phyloP scores from a whole-genome alignment of 139 green algal genomes.

The Chlamydomonas sphaeroides region DNA sequence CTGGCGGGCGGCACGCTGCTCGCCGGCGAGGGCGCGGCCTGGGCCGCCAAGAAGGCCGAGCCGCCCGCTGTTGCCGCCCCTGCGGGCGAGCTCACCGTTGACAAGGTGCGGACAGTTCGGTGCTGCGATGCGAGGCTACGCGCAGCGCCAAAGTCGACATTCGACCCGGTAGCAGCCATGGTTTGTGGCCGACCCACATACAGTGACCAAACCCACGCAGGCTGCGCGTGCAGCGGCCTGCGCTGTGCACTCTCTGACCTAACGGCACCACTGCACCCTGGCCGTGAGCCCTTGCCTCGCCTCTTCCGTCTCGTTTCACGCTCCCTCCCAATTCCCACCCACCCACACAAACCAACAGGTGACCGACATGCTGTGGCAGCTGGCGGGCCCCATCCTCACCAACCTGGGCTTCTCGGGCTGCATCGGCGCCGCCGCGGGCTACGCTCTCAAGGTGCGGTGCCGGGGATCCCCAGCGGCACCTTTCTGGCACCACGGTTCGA shows the following conservation, averaged over 20 bases:
- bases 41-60: constrained; percentile 9
- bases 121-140: background rate
- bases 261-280: background rate
- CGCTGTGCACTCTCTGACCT: background rate
- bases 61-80: background rate
- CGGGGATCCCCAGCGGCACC: too few relatives aligned
- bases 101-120: constrained; percentile 4
- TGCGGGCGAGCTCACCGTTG: constrained; percentile 16
- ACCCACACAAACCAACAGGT: background rate
- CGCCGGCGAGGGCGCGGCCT: constrained; percentile 5
- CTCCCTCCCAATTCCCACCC: background rate
- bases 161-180: background rate
- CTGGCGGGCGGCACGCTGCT: background rate
- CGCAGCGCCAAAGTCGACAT: background rate
- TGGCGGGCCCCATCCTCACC: constrained; percentile 41
- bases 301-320: background rate
- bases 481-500: too few relatives aligned
- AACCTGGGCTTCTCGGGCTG: constrained; percentile 54
- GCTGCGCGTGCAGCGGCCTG: too few relatives aligned
- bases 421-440: constrained; percentile 31
- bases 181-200: background rate
- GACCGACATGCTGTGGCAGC: constrained; percentile 31
- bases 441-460: constrained; percentile 37
- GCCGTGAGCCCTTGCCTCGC: background rate
- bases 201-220: background rate